Base-by-base conservation (phyloP, 352 stramenopile genomes). In the Pythium utonaiense region DNA sequence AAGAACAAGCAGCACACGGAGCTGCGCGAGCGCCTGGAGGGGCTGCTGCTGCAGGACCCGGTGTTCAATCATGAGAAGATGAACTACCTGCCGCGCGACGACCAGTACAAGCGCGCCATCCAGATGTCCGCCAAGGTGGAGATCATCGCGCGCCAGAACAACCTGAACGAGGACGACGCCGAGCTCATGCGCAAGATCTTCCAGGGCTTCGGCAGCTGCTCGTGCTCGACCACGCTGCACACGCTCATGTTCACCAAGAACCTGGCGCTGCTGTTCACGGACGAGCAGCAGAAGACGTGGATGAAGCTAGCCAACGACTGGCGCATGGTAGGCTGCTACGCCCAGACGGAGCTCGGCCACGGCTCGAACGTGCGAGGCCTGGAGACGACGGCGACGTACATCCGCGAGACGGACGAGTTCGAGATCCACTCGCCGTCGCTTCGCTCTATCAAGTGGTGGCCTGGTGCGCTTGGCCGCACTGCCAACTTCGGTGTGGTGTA, bases 391-490 rank as follows among this genome's bases (percentile, higher is more conserved):
- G 96, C 96, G 25, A 98, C 91, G 10, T 99, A 96, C 74, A 61
- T 97, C 28, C 78, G 76, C 17, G 78, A 89, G 33, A 86, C 70
- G 1, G 83, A 98, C 58, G 91, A 96, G 70, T 99, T 96, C 56
- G 80, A 97, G 33, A 96, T 99, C 57, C 73, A 99, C 74, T 96
- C 92, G 27, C 96, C 96, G 1, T 98, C 94, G 10, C 67, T 98
- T 41, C 98, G 89, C 10, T 92, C 85, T 36, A 88, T 83, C 62
- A 99, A 99, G 71, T 99, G 96, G 82, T 99, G 96, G 97, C 93
- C 94, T 9, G 95, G 95, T 27, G 97, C 91, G 2, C 83, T 96
- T 28, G 98, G 93, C 62, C 86, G 96, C 64, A 97, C 95, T 21
- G 96, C 97, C 76, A 93, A 98, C 28, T 98, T 97, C 27, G 77